phyloP scores from a whole-genome alignment of 805 yeast genomes.

The Lipomyces spencermartinsiae region DNA sequence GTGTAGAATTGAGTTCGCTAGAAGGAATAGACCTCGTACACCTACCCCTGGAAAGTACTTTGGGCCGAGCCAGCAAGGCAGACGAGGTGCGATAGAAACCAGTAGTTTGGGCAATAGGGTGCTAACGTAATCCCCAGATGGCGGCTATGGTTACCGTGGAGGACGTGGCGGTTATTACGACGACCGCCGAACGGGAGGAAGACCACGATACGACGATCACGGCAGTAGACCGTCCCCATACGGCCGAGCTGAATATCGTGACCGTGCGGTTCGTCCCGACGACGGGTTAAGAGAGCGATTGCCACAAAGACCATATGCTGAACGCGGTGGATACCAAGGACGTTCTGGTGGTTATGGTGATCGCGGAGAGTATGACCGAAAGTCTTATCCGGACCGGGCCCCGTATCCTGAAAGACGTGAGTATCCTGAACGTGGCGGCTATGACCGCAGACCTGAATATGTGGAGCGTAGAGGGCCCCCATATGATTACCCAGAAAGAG shows the following conservation, averaged over 20 bases:
- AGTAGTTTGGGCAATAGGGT: background rate
- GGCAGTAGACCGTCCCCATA: conserved; percentile 21
- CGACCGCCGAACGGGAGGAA: conserved; percentile 17
- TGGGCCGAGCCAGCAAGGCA: conserved; percentile 40
- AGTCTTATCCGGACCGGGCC: conserved; percentile 10
- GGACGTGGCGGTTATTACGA: conserved; percentile 28
- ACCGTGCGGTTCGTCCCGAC: conserved; percentile 10
- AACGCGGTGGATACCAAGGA: conserved; percentile 18
- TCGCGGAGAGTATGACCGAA: conserved; percentile 14
- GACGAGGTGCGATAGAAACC: conserved; percentile 1
- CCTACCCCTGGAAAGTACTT: conserved; percentile 49
- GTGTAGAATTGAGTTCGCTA: conserved; percentile 53
- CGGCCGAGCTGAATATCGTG: conserved; percentile 21
- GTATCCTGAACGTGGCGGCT: conserved; percentile 15
- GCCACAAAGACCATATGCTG: conserved; percentile 12
- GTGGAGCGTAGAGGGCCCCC: background rate
- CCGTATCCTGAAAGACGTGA: conserved; percentile 11
- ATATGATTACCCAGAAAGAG: background rate
- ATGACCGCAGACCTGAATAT: background rate
- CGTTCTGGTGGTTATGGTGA: conserved; percentile 11
- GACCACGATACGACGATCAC: conserved; percentile 24
- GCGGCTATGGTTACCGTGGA: conserved; percentile 14
- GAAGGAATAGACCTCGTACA: conserved; percentile 49
- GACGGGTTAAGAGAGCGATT: conserved; percentile 25
- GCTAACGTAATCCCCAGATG: background rate